These are phyloP conservation scores for Otatea glauca DNA, from an alignment of 176 grass and related monocot genomes.

Conservation along the genomic window DNA sequence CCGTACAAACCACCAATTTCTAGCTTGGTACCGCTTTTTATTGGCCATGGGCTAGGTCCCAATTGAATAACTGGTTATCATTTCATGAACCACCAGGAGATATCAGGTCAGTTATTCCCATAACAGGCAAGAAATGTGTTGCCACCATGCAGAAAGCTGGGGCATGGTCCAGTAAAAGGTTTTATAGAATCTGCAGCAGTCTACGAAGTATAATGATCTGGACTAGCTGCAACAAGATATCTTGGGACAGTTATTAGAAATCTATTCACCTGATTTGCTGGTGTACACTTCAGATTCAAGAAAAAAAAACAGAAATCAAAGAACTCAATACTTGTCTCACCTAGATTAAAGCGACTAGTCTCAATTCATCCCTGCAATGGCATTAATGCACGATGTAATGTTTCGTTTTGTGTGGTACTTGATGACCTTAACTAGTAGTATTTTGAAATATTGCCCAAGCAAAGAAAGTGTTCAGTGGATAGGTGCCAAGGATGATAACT, in stretches of 20 bases:
- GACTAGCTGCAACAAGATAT: conserved; percentile 9
- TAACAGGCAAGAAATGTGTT: neutral
- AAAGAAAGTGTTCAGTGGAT: neutral
- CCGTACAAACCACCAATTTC: neutral
- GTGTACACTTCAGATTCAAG: neutral
- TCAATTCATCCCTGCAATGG: conserved; percentile 6
- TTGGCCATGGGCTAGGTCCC: neutral
- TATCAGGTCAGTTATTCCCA: neutral
- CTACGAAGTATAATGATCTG: neutral
- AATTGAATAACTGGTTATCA: neutral
- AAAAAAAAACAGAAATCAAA: neutral
- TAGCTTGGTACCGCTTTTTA: neutral
- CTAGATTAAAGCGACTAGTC: neutral
- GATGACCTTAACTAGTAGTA: neutral
- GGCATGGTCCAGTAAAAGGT: neutral
- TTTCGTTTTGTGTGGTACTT: neutral
- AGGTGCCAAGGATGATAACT: neutral
- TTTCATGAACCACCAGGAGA: neutral
- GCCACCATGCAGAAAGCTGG: neutral
- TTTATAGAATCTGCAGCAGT: neutral
- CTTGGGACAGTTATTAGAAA: neutral
- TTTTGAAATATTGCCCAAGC: conserved; percentile 4
- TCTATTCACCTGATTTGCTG: neutral
- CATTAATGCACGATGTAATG: neutral
- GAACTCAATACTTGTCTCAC: neutral